A percentile compares a stretch with the other conserved stretches of the same genome.
phyloP scores from a whole-genome alignment of 2,329 filamentous ascomycete species.

The Rhynchosporium secalis region DNA sequence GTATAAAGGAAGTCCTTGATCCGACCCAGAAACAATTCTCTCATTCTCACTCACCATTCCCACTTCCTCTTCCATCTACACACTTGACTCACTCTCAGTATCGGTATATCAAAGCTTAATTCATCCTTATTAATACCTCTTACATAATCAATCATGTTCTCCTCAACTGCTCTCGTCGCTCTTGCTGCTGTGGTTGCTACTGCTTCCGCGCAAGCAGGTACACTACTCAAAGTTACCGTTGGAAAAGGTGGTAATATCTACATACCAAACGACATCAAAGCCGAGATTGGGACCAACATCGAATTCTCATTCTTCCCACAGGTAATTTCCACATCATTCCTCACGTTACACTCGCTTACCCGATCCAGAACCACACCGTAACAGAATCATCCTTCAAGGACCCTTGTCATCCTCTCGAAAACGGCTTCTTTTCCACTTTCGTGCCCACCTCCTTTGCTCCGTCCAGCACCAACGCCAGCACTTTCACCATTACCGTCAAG shows the following conservation, averaged over 20 bases:
- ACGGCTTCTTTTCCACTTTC: constrained; percentile 44
- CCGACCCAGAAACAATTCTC: constrained; percentile 11
- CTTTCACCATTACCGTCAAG: constrained; percentile 44
- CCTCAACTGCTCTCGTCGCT: constrained; percentile 23
- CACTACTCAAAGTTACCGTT: constrained; percentile 64
- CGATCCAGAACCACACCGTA: constrained; percentile 40
- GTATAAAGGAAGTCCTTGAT: constrained; percentile 15
- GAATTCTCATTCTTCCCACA: constrained; percentile 42
- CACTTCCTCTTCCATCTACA: neutral
- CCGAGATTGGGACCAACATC: constrained; percentile 38
- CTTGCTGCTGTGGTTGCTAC: constrained; percentile 22
- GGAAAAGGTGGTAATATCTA: constrained; percentile 89
- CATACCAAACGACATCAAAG: constrained; percentile 48
- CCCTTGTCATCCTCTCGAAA: constrained; percentile 43
- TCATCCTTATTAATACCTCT: neutral
- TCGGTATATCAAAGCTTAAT: constrained; percentile 1
- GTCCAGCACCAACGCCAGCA: constrained; percentile 33
- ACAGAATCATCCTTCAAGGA: constrained; percentile 44
- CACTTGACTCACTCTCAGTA: neutral
- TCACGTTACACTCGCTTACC: constrained; percentile 9
- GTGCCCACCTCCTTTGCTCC: constrained; percentile 40
- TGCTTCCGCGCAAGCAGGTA: constrained; percentile 33
- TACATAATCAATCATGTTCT: constrained; percentile 25
- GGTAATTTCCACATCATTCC: constrained; percentile 4
- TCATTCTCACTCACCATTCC: constrained; percentile 6